A percentile compares a stretch with the other conserved stretches of the same genome.
phyloP scores from a whole-genome alignment of 495 filamentous ascomycete species.

The Podospora fimiseda region DNA sequence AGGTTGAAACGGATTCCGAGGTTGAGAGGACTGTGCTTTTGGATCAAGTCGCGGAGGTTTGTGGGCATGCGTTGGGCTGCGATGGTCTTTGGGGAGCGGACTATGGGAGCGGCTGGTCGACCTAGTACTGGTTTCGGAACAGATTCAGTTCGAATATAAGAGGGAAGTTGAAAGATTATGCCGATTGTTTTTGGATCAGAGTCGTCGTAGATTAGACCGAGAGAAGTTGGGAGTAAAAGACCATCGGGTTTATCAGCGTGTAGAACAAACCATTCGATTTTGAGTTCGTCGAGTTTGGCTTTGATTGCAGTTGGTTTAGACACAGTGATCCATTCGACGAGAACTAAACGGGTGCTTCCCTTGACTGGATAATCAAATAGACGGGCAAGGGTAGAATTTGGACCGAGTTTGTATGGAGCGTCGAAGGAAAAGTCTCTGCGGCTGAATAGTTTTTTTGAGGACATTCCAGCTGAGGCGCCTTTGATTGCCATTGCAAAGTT shows the following conservation, averaged over 20 bases:
- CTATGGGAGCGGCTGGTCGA: not conserved
- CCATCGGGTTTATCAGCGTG: constrained; percentile 10
- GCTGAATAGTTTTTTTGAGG: constrained; percentile 9
- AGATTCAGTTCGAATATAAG: constrained; percentile 8
- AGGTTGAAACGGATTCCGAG: constrained; percentile 10
- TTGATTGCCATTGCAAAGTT: constrained; percentile 7
- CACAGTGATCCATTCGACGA: constrained; percentile 7
- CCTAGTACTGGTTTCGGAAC: constrained; percentile 1
- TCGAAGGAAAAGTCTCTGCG: constrained; percentile 8
- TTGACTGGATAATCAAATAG: constrained; percentile 12
- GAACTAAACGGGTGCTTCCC: constrained; percentile 7
- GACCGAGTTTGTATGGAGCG: constrained; percentile 4
- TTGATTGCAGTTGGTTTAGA: not conserved
- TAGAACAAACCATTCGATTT: constrained; percentile 8
- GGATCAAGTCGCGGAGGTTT: constrained; percentile 9
- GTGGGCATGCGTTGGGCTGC: constrained; percentile 10
- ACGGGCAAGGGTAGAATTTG: constrained; percentile 8
- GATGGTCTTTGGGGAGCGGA: constrained; percentile 12
- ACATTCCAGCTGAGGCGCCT: not conserved
- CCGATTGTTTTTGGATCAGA: constrained; percentile 4
- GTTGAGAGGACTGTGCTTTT: not conserved
- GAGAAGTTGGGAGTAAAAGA: constrained; percentile 3
- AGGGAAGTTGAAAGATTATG: constrained; percentile 10
- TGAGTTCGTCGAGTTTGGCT: constrained; percentile 5
- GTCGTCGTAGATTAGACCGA: constrained; percentile 6